Conservation (phyloP, 73 alveolate species). For the Blepharisma japonicum region DNA sequence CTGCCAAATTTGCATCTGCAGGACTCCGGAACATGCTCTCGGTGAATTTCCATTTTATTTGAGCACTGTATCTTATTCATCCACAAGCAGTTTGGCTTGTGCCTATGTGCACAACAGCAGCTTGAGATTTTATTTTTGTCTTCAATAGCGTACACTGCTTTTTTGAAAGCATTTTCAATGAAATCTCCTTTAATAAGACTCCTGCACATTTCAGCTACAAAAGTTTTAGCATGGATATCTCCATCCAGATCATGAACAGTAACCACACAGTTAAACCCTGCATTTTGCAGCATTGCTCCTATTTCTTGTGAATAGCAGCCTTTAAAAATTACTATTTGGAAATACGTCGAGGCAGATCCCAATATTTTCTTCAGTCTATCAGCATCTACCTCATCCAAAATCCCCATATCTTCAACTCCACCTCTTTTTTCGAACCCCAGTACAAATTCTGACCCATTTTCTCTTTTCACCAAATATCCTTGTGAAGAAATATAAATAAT, state of each 20-base stretch:
- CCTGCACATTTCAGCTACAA: slow-evolving; percentile 48
- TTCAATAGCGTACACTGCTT: slow-evolving; percentile 36
- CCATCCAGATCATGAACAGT: slow-evolving; percentile 53
- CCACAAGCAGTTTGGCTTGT: slow-evolving; percentile 54
- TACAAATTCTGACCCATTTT: not conserved
- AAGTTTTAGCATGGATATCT: slow-evolving; percentile 39
- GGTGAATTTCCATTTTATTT: not conserved
- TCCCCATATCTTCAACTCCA: slow-evolving; percentile 35
- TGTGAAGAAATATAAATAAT: slow-evolving; percentile 3
- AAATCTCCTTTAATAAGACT: slow-evolving; percentile 39
- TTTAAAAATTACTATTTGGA: slow-evolving; percentile 50
- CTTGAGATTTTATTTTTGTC: slow-evolving; percentile 37
- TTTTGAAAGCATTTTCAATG: slow-evolving; percentile 36
- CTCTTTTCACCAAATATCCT: not conserved
- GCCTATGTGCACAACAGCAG: slow-evolving; percentile 75
- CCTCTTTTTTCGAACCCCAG: not conserved
- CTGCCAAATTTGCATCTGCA: not conserved
- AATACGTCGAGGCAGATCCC: slow-evolving; percentile 32
- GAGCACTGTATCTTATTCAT: not conserved
- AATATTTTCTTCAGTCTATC: slow-evolving; percentile 39
- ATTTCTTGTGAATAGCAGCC: slow-evolving; percentile 62
- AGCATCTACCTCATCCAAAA: slow-evolving; percentile 42
- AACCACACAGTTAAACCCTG: slow-evolving; percentile 58
- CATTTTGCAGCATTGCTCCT: slow-evolving; percentile 44
- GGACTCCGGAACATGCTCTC: not conserved